Percentiles rank a stretch among this genome's conserved stretches.
phyloP scores from a whole-genome alignment of 2,329 filamentous ascomycete species.

The Pyrenochaeta sp. region DNA sequence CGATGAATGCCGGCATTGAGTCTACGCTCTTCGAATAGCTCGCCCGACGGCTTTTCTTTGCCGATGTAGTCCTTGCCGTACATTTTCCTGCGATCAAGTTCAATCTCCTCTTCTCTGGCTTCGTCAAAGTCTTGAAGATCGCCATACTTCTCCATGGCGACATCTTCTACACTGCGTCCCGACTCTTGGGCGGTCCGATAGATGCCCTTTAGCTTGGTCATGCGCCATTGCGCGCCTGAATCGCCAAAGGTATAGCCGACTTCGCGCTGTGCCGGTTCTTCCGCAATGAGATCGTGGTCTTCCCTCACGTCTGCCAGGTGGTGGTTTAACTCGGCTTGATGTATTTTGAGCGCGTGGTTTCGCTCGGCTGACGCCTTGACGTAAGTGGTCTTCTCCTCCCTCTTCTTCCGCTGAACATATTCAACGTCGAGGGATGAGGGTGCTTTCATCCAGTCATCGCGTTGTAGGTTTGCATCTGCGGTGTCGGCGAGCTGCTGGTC shows the following conservation, averaged over 20 bases:
- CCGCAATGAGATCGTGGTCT: conserved; percentile 23
- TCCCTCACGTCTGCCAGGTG: conserved; percentile 66
- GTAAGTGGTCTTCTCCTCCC: conserved; percentile 52
- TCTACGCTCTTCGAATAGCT: conserved; percentile 81
- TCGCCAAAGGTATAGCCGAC: conserved; percentile 90
- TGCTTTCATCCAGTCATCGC: conserved; percentile 95
- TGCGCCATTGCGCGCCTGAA: conserved; percentile 88
- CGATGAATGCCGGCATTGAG: conserved; percentile 63
- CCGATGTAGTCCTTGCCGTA: conserved; percentile 87
- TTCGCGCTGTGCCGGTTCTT: conserved; percentile 65
- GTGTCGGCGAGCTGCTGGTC: conserved; percentile 52
- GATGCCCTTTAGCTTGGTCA: conserved; percentile 90
- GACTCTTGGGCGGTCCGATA: conserved; percentile 80
- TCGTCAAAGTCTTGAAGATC: conserved; percentile 86
- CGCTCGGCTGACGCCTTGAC: conserved; percentile 57
- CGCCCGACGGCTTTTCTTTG: conserved; percentile 86
- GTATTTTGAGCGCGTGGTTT: conserved; percentile 74
- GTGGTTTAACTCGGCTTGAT: conserved; percentile 81
- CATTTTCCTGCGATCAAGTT: conserved; percentile 80
- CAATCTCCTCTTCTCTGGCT: conserved; percentile 89
- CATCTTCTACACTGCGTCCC: conserved; percentile 76
- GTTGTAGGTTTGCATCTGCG: conserved; percentile 57
- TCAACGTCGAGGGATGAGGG: conserved; percentile 84
- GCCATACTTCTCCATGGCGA: conserved; percentile 84
- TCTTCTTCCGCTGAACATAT: conserved; percentile 73